Percentiles rank a stretch among this genome's conserved stretches.
Evolutionary conservation across 371 early-diverging fungal genomes (phyloP).

Genomic region (Batkoa obscura): DNA sequence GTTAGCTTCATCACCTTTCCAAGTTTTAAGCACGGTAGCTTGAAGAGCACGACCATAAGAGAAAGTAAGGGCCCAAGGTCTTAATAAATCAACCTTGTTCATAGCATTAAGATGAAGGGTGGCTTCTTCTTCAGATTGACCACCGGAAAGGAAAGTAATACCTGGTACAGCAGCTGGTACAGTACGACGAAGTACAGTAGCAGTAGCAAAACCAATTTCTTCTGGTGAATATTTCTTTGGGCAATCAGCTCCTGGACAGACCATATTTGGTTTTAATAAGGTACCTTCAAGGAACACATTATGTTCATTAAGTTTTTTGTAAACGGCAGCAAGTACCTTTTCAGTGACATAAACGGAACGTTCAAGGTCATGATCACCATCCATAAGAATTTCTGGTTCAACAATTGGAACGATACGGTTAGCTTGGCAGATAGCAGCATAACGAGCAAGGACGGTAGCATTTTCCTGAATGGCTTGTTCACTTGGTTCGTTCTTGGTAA

Average conservation of each 20-base stretch:
- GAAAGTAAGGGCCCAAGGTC: slow-evolving; percentile 40
- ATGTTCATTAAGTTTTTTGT: slow-evolving; percentile 25
- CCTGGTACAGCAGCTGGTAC: slow-evolving; percentile 41
- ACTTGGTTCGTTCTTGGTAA: slow-evolving; percentile 21
- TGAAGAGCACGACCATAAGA: slow-evolving; percentile 50
- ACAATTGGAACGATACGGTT: slow-evolving; percentile 44
- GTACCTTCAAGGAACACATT: slow-evolving; percentile 39
- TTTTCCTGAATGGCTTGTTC: slow-evolving; percentile 31
- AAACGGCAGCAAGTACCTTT: slow-evolving; percentile 26
- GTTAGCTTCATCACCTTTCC: slow-evolving; percentile 33
- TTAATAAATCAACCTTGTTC: slow-evolving; percentile 16
- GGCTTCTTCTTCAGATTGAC: slow-evolving; percentile 37
- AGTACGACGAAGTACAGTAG: slow-evolving; percentile 26
- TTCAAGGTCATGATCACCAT: slow-evolving; percentile 34
- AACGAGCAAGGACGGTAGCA: slow-evolving; percentile 38
- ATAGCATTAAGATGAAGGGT: slow-evolving; percentile 32
- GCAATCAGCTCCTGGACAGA: slow-evolving; percentile 24
- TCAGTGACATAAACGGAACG: slow-evolving; percentile 21
- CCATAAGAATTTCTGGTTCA: slow-evolving; percentile 50
- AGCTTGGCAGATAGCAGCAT: slow-evolving; percentile 38
- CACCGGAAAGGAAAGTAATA: slow-evolving; percentile 47
- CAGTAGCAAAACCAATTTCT: slow-evolving; percentile 29
- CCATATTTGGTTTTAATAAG: slow-evolving; percentile 45
- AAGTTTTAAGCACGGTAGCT: slow-evolving; percentile 28
- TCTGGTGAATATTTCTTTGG: slow-evolving; percentile 19